These are phyloP conservation scores for Monoraphidium neglectum DNA, from an alignment of 139 green algal genomes.

Conservation along the genomic window DNA sequence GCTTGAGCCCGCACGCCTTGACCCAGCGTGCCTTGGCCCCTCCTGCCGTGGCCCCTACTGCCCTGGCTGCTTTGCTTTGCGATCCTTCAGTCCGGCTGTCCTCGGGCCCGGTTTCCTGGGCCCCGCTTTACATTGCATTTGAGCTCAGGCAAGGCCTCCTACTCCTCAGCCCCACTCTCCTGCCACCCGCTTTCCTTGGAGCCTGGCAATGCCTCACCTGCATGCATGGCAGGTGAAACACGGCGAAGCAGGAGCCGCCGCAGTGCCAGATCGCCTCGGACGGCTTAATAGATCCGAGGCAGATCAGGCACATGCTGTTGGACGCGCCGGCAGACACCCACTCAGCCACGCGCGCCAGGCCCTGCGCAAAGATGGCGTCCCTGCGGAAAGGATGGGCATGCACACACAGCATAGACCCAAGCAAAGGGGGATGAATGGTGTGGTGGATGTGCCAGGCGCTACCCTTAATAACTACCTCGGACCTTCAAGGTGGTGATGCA, in stretches of 20 bases:
- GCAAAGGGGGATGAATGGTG: not conserved
- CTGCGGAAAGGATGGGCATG: slow-evolving; percentile 14
- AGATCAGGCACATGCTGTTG: slow-evolving; percentile 68
- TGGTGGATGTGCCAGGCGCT: not conserved
- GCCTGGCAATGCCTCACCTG: slow-evolving; percentile 40
- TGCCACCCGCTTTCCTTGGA: not conserved
- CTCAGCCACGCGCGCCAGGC: slow-evolving; percentile 57
- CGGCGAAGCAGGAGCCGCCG: slow-evolving; percentile 56
- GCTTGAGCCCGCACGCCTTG: no score
- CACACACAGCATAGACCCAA: not conserved
- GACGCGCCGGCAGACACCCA: slow-evolving; percentile 37
- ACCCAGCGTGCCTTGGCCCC: not conserved
- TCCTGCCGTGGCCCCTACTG: not conserved
- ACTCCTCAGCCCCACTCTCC: not conserved
- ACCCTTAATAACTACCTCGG: not conserved
- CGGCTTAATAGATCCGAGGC: slow-evolving; percentile 54
- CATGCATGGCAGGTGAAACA: slow-evolving; percentile 75
- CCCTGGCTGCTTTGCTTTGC: not conserved
- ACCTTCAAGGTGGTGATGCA: not conserved
- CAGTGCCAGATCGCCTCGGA: slow-evolving; percentile 71
- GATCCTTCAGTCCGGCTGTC: not conserved
- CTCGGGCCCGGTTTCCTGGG: no score
- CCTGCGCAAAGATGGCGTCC: slow-evolving; percentile 38
- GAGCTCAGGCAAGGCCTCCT: not conserved
- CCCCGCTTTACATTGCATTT: no score